A percentile compares a stretch with the other conserved stretches of the same genome.
Evolutionary conservation across 768 basidiomycete species (phyloP).

Genomic region (Mycena olivaceomarginata): DNA sequence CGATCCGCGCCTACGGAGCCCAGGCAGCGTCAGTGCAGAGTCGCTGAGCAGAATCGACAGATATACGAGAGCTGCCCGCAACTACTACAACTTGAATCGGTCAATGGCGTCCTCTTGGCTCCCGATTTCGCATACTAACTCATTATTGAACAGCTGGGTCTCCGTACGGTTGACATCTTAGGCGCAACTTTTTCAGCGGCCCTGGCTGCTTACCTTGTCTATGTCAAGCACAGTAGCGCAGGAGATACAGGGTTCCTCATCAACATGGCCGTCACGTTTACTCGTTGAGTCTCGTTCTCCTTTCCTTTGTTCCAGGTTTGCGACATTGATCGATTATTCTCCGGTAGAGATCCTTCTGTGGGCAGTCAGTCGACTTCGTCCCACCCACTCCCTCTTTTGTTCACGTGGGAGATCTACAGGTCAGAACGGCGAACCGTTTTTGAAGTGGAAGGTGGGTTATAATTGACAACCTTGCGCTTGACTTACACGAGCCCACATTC

Average conservation of each 20-base stretch:
- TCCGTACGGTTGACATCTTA: conserved; percentile 62
- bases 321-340: conserved; percentile 36
- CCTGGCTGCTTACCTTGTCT: conserved; percentile 62
- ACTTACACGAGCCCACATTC: conserved; percentile 46
- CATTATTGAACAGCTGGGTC: conserved; percentile 59
- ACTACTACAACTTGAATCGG: conserved; percentile 33
- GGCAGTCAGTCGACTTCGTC: conserved; percentile 37
- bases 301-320: neutral
- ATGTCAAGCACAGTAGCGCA: conserved; percentile 54
- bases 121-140: conserved; percentile 49
- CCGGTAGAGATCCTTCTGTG: conserved; percentile 48
- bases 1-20: conserved; percentile 70
- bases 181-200: conserved; percentile 62
- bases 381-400: neutral
- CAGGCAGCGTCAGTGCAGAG: conserved; percentile 59
- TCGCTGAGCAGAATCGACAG: conserved; percentile 42
- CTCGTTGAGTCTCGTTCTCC: conserved; percentile 34
- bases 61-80: conserved; percentile 52
- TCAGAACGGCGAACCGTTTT: neutral
- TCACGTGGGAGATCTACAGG: neutral
- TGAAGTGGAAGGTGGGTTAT: conserved; percentile 18
- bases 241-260: conserved; percentile 60
- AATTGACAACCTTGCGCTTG: neutral
- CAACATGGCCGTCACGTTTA: conserved; percentile 65
- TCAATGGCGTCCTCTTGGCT: conserved; percentile 45